phyloP scores from a whole-genome alignment of 2,329 filamentous ascomycete species.

The Zymoseptoria ardabiliae region DNA sequence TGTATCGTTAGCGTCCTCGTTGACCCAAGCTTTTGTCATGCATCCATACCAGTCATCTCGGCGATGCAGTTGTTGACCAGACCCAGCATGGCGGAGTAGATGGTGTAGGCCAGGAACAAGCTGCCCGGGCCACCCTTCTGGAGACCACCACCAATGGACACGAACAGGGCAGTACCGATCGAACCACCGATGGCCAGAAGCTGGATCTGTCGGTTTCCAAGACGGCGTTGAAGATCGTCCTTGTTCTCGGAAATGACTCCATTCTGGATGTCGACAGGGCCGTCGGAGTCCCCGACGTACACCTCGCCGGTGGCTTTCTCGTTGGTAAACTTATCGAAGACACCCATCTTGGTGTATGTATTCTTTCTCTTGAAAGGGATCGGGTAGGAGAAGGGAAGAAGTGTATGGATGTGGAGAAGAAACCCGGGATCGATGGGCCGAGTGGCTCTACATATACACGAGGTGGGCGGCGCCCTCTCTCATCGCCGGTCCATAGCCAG shows the following conservation, averaged over 20 bases:
- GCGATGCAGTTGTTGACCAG: constrained; percentile 58
- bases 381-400: background rate
- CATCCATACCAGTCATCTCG: constrained; percentile 45
- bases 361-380: background rate
- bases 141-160: constrained; percentile 49
- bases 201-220: constrained; percentile 41
- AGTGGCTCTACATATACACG: background rate
- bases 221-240: constrained; percentile 39
- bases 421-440: background rate
- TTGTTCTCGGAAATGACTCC: constrained; percentile 26
- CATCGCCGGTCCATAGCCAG: background rate
- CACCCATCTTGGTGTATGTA: constrained; percentile 6
- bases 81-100: constrained; percentile 50
- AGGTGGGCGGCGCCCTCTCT: background rate
- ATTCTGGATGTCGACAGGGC: constrained; percentile 7
- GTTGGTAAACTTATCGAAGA: constrained; percentile 9
- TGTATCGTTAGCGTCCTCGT: constrained; percentile 56
- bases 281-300: constrained; percentile 6
- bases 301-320: constrained; percentile 5
- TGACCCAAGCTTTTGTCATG: constrained; percentile 32
- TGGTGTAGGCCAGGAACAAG: constrained; percentile 51
- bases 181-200: constrained; percentile 26
- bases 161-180: constrained; percentile 23
- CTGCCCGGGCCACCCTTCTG: constrained; percentile 43
- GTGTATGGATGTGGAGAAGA: background rate